Evolutionary conservation across 2,329 filamentous ascomycete species (phyloP).

Genomic region (Acrodontium crateriforme): DNA sequence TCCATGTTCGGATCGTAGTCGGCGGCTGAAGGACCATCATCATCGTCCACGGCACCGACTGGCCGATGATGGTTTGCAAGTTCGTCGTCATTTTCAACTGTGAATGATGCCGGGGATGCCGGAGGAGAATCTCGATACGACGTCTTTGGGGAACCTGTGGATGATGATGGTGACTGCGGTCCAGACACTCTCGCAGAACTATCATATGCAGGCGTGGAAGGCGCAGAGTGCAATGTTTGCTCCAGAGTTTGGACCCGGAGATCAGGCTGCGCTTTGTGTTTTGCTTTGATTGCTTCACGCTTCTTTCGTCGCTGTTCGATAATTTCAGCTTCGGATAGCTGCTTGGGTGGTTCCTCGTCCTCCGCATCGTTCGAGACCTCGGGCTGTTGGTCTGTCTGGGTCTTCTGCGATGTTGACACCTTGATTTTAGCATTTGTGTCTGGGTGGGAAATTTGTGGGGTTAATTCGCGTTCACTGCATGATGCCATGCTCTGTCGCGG

Average conservation of each 20-base stretch:
- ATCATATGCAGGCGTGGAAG: constrained; percentile 24
- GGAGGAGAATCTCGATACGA: constrained; percentile 22
- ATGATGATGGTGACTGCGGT: constrained; percentile 15
- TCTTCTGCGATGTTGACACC: constrained; percentile 7
- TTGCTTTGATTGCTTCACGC: constrained; percentile 73
- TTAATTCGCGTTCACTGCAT: constrained; percentile 8
- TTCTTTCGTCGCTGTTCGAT: constrained; percentile 75
- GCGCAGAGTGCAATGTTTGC: constrained; percentile 18
- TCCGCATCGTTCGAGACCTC: constrained; percentile 31
- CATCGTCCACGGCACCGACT: constrained; percentile 23
- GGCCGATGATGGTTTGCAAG: constrained; percentile 21
- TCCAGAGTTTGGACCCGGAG: constrained; percentile 59
- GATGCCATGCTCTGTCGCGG: constrained; percentile 8
- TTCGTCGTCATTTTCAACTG: constrained; percentile 27
- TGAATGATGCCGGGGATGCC: constrained; percentile 25
- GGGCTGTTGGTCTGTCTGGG: constrained; percentile 4
- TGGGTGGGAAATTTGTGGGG: constrained; percentile 4
- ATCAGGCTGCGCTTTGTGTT: constrained; percentile 53
- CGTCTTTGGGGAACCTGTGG: constrained; percentile 22
- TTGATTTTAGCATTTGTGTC: constrained; percentile 8
- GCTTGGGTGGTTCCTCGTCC: constrained; percentile 23
- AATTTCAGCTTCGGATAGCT: constrained; percentile 62
- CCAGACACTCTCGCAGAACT: constrained; percentile 13
- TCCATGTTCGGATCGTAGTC: constrained; percentile 84
- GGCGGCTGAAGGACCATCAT: constrained; percentile 75